Evolutionary conservation across 371 early-diverging fungal species (phyloP), one percentile per base, ranked within the genome.

Genomic region (Parasitella parasitica): DNA sequence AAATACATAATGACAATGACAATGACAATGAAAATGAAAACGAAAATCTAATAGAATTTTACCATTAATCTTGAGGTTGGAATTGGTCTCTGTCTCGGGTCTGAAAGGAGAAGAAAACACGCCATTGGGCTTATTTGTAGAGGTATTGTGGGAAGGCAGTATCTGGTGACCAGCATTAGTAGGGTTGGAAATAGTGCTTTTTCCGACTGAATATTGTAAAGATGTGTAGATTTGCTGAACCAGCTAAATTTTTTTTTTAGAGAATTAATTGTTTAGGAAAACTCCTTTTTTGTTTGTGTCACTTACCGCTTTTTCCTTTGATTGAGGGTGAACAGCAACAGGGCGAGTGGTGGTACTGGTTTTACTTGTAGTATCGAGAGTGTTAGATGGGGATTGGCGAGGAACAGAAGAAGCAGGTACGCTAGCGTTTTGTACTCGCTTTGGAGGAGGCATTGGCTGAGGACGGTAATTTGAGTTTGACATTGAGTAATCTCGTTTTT

Each of bases 171-270:
- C n/a, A 6, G 34, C 34, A 26, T 24, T 41, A 13, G 15, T 46
- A n/a, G 50, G 63, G 16, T 51, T 51, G 15, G 13, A 27, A 8
- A 20, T 13, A 38, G 18, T 18, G 30, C 61, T 61, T 61, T 50
- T 66, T 6, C 46, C 34, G 6, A 66, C 37, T 46, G 57, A 35
- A 22, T 61, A 56, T 11, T 66, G 67, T 38, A 66, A 52, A 41
- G 67, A 66, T 27, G 67, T 61, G 32, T 57, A 51, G 37, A 66
- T 46, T 61, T 66, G 61, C 35, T 66, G 61, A 35, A 57, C 43
- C 36, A 52, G 18, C 67, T 66, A 61, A 15, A 16, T 39, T 39
- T 39, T 38, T 16, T 2, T 18, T 41, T 27, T 24, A 54, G 43
- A 43, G 57, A 38, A 57, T 27, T 34, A 35, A 28, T 41, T 30